These are phyloP conservation scores for Wilcoxina mikolae DNA, from an alignment of 495 filamentous ascomycete genomes.

Conservation along the genomic window DNA sequence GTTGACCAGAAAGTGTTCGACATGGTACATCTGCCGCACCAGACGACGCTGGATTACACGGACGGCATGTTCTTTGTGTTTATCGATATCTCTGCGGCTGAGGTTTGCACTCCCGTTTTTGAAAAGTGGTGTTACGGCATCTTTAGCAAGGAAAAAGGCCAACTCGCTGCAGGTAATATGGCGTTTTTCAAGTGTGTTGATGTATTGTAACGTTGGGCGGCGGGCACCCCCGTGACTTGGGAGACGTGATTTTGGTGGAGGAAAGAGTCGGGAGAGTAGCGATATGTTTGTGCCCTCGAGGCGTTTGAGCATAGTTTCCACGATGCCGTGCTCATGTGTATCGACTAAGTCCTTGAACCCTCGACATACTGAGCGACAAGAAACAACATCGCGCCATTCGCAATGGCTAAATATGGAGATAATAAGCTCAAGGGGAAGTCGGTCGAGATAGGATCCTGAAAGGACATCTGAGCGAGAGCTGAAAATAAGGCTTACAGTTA, in stretches of 20 bases:
- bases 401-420: slow-evolving; percentile 25
- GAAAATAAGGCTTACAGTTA: background rate
- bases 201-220: slow-evolving; percentile 21
- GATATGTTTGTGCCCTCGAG: slow-evolving; percentile 15
- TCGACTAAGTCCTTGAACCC: slow-evolving; percentile 27
- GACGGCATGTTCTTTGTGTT: slow-evolving; percentile 22
- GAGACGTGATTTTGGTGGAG: slow-evolving; percentile 16
- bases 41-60: slow-evolving; percentile 19
- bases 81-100: slow-evolving; percentile 13
- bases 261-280: slow-evolving; percentile 25
- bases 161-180: slow-evolving; percentile 22
- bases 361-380: slow-evolving; percentile 24
- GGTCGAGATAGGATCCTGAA: slow-evolving; percentile 25
- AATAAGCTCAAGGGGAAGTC: slow-evolving; percentile 27
- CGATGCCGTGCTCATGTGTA: slow-evolving; percentile 24
- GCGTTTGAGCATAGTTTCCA: background rate
- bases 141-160: slow-evolving; percentile 24
- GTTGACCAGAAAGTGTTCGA: slow-evolving; percentile 26
- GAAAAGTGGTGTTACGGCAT: slow-evolving; percentile 24
- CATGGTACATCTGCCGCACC: slow-evolving; percentile 25
- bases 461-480: slow-evolving; percentile 9
- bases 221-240: slow-evolving; percentile 6
- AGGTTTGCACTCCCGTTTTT: background rate
- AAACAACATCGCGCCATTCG: slow-evolving; percentile 15
- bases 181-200: slow-evolving; percentile 22